Evolutionary conservation across 805 yeast species (phyloP).

Genomic region (Starmerella sirachaensis): DNA sequence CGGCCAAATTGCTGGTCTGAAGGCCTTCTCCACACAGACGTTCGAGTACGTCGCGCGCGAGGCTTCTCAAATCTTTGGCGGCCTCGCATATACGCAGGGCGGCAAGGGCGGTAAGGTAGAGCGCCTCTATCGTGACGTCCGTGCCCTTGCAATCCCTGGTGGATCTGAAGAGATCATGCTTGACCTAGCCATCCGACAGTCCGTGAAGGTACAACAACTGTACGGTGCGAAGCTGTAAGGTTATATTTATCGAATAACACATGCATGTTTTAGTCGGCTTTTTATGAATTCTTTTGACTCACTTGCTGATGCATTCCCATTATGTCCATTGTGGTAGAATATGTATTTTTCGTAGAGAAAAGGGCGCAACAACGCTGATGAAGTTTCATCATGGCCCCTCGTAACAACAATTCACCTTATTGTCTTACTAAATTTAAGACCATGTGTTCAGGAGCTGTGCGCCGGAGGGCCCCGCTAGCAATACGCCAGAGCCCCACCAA

Average conservation of each 20-base stretch:
- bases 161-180: constrained; percentile 38
- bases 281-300: too few relatives aligned
- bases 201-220: constrained; percentile 32
- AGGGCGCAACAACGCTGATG: too few relatives aligned
- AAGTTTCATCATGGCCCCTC: too few relatives aligned
- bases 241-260: background rate
- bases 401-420: too few relatives aligned
- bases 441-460: too few relatives aligned
- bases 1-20: constrained; percentile 35
- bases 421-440: too few relatives aligned
- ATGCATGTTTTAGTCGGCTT: background rate
- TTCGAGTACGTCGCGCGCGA: constrained; percentile 36
- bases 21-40: constrained; percentile 33
- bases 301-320: too few relatives aligned
- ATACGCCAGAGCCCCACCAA: too few relatives aligned
- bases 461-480: too few relatives aligned
- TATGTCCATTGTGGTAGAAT: too few relatives aligned
- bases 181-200: constrained; percentile 33
- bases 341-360: too few relatives aligned
- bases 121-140: constrained; percentile 34
- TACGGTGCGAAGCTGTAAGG: constrained; percentile 31
- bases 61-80: constrained; percentile 36
- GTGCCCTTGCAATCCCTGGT: constrained; percentile 37
- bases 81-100: constrained; percentile 34
- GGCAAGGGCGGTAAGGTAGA: constrained; percentile 36